These are phyloP conservation scores for Vaccinium darrowii DNA, from an alignment of 148 eudicot genomes.

Conservation along the genomic window DNA sequence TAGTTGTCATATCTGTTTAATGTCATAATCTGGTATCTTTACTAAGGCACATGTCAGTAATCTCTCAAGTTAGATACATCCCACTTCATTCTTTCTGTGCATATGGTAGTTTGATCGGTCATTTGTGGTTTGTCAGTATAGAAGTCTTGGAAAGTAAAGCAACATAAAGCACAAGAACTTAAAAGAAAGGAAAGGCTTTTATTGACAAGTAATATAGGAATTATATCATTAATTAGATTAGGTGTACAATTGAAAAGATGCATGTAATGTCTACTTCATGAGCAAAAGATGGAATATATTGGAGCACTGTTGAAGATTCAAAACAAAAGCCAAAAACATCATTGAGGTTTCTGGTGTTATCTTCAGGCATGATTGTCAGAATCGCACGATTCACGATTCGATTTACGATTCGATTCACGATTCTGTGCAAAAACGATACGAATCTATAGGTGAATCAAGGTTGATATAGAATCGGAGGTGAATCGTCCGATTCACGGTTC, in stretches of 20 bases:
- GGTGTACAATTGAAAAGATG: background rate
- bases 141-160: background rate
- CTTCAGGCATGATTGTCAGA: constrained; percentile 24
- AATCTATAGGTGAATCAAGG: too few species aligned
- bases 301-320: background rate
- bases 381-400: too few species aligned
- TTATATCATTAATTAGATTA: background rate
- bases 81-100: background rate
- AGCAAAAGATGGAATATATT: background rate
- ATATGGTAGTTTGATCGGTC: background rate
- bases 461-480: too few species aligned
- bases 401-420: too few species aligned
- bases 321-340: background rate
- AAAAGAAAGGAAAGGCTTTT: background rate
- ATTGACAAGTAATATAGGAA: background rate
- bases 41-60: background rate
- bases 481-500: too few species aligned
- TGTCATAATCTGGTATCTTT: background rate
- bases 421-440: too few species aligned
- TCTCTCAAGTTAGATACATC: background rate
- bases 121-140: background rate
- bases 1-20: background rate
- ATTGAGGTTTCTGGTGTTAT: background rate
- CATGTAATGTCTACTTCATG: background rate
- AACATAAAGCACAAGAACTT: background rate